Evolutionary conservation across 1,284 basidiomycete genomes (phyloP), one percentile per base, ranked within the genome.

Genomic region (Cutaneotrichosporon dermatis): DNA sequence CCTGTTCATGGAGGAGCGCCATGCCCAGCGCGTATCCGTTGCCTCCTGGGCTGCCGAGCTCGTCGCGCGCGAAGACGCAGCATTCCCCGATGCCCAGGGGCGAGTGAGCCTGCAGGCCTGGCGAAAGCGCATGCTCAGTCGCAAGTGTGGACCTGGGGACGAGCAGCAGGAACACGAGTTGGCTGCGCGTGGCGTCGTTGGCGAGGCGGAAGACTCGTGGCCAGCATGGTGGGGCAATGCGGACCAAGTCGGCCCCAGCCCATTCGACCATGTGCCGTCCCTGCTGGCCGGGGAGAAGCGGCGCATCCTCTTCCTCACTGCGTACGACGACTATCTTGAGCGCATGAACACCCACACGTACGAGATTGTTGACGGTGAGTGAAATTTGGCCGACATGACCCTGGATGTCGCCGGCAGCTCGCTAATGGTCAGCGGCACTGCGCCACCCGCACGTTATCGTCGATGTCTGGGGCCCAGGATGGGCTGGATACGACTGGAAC

Each of bases 391-490:
- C n/a, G 25, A 9, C 13, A 43, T n/a, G 4, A 13, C 41, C 3
- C 12, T 44, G n/a, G 8, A 44, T 44, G 25, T 25, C 25, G 25
- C 25, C 15, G 13, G 25, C 15, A 4, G n/a, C 6, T 6, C 12
- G 4, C 57, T 54, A 46, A 50, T 25, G 6, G 13, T 4, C 58
- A 65, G 76, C 77, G 1, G 73, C 76, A 2, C 57, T 77, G 4
- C 75, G 77, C 0, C 73, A 77, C 63, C 76, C 75, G 0, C 61
- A 70, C 9, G 48, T 76, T 11, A 66, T 66, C 12, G 69, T 74
- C 15, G 75, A 76, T 52, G 75, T 78, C 35, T 79, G 76, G 76
- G 77, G 77, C 10, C 77, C 77, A 10, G 69, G 70, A 1, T 79
- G 77, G 77, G 64, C 65, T 42, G 73, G 71, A 16, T 79, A 76